Conservation (phyloP, 257 asterid genomes). For the Solanum neorickii region DNA sequence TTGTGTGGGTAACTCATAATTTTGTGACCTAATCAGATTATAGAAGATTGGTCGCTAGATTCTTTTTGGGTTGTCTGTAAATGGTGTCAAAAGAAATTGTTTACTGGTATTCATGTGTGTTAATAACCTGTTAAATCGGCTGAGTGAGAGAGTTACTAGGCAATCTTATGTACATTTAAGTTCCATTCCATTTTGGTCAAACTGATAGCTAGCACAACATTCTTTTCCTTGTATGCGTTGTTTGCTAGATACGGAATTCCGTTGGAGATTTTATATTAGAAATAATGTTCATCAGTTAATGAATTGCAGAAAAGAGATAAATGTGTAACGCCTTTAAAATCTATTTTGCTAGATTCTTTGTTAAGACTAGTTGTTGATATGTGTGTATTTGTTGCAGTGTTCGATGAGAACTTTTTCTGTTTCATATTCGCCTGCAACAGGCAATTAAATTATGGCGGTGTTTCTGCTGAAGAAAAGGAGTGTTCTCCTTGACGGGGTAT, state of each 20-base stretch:
- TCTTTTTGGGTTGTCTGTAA: background rate
- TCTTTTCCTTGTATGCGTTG: background rate
- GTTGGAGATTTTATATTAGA: background rate
- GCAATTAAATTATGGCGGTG: constrained; percentile 58
- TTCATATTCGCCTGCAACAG: constrained; percentile 35
- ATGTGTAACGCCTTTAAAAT: background rate
- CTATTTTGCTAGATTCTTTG: background rate
- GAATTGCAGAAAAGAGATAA: background rate
- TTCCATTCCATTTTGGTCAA: background rate
- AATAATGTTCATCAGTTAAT: background rate
- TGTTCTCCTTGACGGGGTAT: constrained; percentile 49
- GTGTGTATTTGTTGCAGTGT: constrained; percentile 24
- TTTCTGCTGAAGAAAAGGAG: constrained; percentile 46
- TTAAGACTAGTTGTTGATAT: constrained; percentile 1
- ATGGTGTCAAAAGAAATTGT: background rate
- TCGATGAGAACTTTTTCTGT: constrained; percentile 11
- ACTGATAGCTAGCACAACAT: background rate
- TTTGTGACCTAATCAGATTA: background rate
- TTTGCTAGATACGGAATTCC: background rate
- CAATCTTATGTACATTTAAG: background rate
- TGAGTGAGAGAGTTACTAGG: background rate
- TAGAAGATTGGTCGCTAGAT: background rate
- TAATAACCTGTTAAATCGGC: background rate
- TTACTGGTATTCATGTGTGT: background rate
- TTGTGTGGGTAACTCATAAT: background rate